phyloP scores from a whole-genome alignment of 371 early-diverging fungal genomes.

The Amoeboaphelidium protococcarum region DNA sequence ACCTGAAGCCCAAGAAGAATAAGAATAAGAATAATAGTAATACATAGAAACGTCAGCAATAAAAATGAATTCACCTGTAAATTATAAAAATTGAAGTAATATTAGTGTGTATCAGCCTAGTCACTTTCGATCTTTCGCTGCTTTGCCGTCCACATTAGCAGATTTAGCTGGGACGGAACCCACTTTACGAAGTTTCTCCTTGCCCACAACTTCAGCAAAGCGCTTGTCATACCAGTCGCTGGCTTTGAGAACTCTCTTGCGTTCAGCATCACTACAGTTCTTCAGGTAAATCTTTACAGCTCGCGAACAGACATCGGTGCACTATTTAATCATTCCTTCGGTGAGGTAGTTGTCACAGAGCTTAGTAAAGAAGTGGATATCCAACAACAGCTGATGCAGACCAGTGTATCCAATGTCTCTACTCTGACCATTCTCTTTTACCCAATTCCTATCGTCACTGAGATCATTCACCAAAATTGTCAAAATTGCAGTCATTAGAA shows the following conservation, averaged over 20 bases:
- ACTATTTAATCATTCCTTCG: background rate
- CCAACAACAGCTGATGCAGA: background rate
- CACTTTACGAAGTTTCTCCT: too few species aligned
- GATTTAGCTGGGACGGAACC: too few species aligned
- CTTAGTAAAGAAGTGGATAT: background rate
- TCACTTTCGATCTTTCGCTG: too few species aligned
- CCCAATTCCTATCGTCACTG: background rate
- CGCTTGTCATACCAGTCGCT: background rate
- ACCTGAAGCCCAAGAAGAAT: too few species aligned
- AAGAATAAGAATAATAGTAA: too few species aligned
- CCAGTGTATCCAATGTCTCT: background rate
- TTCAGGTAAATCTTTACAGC: background rate
- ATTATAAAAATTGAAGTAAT: too few species aligned
- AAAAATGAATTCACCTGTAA: too few species aligned
- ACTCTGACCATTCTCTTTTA: background rate
- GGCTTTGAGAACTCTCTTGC: background rate
- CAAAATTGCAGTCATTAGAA: background rate
- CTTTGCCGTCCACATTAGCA: too few species aligned
- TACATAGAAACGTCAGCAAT: too few species aligned
- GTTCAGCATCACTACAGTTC: background rate
- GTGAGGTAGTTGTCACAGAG: background rate
- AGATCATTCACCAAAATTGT: background rate
- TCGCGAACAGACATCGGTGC: background rate
- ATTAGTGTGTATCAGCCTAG: too few species aligned
- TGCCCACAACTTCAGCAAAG: background rate